A percentile compares a stretch with the other conserved stretches of the same genome.
Evolutionary conservation across 1,284 basidiomycete species (phyloP).

Genomic region (Pseudozyma thailandica): DNA sequence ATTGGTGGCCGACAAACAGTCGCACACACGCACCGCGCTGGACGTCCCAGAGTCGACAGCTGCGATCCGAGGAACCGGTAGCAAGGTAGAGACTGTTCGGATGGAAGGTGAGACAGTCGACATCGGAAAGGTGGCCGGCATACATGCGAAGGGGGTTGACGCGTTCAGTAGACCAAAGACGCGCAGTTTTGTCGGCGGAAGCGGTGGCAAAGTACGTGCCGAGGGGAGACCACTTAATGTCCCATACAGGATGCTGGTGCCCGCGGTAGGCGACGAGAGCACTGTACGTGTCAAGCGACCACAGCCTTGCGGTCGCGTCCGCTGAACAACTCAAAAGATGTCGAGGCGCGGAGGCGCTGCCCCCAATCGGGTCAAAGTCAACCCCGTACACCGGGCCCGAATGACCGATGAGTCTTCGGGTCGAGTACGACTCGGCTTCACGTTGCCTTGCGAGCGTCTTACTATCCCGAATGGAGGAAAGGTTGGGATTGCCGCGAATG

Average conservation of each 20-base stretch:
- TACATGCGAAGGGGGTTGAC: conserved; percentile 88
- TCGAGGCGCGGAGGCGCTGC: conserved; percentile 84
- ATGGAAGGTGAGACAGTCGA: conserved; percentile 95
- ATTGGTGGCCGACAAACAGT: conserved; percentile 95
- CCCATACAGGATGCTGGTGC: conserved; percentile 98
- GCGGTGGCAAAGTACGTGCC: conserved; percentile 98
- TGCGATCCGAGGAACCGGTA: conserved; percentile 95
- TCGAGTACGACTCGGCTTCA: conserved; percentile 37
- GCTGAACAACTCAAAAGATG: conserved; percentile 93
- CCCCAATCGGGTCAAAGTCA: conserved; percentile 89
- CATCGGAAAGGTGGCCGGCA: conserved; percentile 94
- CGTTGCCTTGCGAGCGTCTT: conserved; percentile 53
- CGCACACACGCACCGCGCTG: conserved; percentile 92
- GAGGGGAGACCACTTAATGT: conserved; percentile 96
- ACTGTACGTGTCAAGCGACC: conserved; percentile 94
- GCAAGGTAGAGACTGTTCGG: conserved; percentile 97
- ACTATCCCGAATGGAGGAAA: conserved; percentile 75
- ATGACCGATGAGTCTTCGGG: conserved; percentile 91
- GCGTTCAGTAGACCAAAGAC: conserved; percentile 95
- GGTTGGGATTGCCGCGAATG: conserved; percentile 79
- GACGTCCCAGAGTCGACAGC: conserved; percentile 97
- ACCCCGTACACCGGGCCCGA: conserved; percentile 95
- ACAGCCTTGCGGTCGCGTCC: conserved; percentile 88
- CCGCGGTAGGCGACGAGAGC: conserved; percentile 94
- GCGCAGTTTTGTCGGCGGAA: conserved; percentile 90